phyloP scores from a whole-genome alignment of 2,329 filamentous ascomycete genomes.

The Huntiella savannae region DNA sequence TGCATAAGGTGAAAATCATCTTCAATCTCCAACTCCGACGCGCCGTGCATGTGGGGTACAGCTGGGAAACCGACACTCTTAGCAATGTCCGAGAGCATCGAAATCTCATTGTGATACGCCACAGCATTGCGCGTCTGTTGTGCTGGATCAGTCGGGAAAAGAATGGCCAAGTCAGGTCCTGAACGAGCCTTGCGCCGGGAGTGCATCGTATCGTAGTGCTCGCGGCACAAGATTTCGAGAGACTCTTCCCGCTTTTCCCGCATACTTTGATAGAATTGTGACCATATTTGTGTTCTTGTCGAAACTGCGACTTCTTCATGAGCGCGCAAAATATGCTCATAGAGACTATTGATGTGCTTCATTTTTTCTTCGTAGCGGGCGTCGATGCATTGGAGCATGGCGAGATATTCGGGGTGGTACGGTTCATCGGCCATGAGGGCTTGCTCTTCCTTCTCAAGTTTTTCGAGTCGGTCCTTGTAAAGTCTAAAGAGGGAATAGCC shows the following conservation, averaged over 20 bases:
- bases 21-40: constrained; percentile 55
- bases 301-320: constrained; percentile 59
- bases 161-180: constrained; percentile 62
- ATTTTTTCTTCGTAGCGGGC: constrained; percentile 66
- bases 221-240: constrained; percentile 63
- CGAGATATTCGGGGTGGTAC: constrained; percentile 82
- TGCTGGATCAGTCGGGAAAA: constrained; percentile 57
- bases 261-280: constrained; percentile 75
- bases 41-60: constrained; percentile 64
- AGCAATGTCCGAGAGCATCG: constrained; percentile 70
- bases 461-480: constrained; percentile 71
- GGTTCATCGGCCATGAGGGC: constrained; percentile 39
- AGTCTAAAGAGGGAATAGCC: constrained; percentile 32
- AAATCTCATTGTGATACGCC: constrained; percentile 89
- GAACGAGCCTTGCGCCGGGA: constrained; percentile 68
- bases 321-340: constrained; percentile 53
- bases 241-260: constrained; percentile 66
- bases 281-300: constrained; percentile 67
- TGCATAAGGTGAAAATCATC: constrained; percentile 80
- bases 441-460: constrained; percentile 52
- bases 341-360: constrained; percentile 52
- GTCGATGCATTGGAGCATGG: constrained; percentile 75
- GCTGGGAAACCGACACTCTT: constrained; percentile 95
- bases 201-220: constrained; percentile 85
- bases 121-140: constrained; percentile 71